Evolutionary conservation across 768 basidiomycete species (phyloP), one percentile per base, ranked within the genome.

Genomic region (Tylopilus plumbeoviolaceoides): DNA sequence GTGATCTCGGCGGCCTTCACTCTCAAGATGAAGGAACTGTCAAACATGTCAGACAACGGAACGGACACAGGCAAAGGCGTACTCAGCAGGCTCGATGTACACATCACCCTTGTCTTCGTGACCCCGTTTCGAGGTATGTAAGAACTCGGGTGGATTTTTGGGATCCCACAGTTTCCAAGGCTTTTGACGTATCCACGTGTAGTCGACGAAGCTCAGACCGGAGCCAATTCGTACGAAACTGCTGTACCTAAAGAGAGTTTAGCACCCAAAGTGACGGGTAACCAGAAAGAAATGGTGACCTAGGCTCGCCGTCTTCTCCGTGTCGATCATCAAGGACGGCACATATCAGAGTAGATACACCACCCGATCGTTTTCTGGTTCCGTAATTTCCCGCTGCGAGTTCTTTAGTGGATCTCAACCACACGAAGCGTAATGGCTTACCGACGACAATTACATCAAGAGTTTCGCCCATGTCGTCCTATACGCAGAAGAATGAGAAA

Each of bases 391-490:
- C 95, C 52, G 81, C 92, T 91, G 45, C 18, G 42, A n/a, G 33
- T 23, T 15, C 21, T 8, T 42, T 1, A 21, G 45, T n/a, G 41
- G 2, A 17, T 14, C 23, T 51, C 6, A 23, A 3, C 17, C 14
- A n/a, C n/a, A 47, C 30, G 1, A 4, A 49, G 17, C n/a, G n/a
- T 11, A 45, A 28, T 21, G 17, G 62, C 84, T 57, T 63, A 86
- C 91, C 91, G 31, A 98, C 83, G 21, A 98, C 93, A 8, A 98
- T 72, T 1, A 95, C 82, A 60, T 98, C 95, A 4, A 95, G 85
- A 0, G 89, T 94, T 72, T 97, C 93, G 7, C 91, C 92, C 79
- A 95, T 82, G 55, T 91, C 87, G 59, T 95, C 92, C 89, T 91
- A 48, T 8, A 40, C 15, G 12, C 40, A 11, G 10, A 45, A 7